These are phyloP conservation scores for Maudiozyma bulderi DNA, from an alignment of 805 yeast species.

Conservation along the genomic window DNA sequence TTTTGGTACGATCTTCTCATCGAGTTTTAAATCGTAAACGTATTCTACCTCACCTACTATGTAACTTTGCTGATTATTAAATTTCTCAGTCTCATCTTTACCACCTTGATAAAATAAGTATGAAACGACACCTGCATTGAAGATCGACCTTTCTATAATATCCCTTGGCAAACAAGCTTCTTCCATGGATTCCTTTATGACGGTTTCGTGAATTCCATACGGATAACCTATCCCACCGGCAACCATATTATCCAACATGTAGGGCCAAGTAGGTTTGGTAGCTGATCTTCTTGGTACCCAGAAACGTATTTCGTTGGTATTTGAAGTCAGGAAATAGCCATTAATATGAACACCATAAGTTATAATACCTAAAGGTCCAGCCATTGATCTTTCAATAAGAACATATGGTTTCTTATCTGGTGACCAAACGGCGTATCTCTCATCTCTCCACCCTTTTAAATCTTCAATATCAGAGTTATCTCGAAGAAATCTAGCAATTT, in stretches of 20 bases:
- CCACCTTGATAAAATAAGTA: constrained; percentile 42
- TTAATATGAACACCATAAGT: constrained; percentile 86
- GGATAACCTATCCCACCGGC: constrained; percentile 94
- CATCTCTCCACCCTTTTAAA: constrained; percentile 75
- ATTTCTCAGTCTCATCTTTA: constrained; percentile 14
- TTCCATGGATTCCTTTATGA: constrained; percentile 76
- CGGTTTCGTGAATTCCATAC: constrained; percentile 62
- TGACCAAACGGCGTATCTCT: constrained; percentile 62
- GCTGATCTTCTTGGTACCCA: constrained; percentile 84
- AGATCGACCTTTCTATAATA: constrained; percentile 38
- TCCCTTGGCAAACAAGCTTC: constrained; percentile 71
- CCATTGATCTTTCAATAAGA: constrained; percentile 68
- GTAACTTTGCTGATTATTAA: constrained; percentile 40
- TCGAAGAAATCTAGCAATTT: constrained; percentile 36
- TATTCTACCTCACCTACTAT: constrained; percentile 86
- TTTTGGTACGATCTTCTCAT: constrained; percentile 38
- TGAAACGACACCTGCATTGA: constrained; percentile 55
- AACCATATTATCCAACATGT: constrained; percentile 83
- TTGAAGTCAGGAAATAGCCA: constrained; percentile 55
- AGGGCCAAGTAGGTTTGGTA: constrained; percentile 80
- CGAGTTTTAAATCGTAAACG: constrained; percentile 59
- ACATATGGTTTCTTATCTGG: constrained; percentile 45
- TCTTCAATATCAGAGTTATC: constrained; percentile 26
- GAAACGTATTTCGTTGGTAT: constrained; percentile 37
- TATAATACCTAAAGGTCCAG: constrained; percentile 73